phyloP scores from a whole-genome alignment of 78 protist species.

The Planoprotostelium fungivorum region DNA sequence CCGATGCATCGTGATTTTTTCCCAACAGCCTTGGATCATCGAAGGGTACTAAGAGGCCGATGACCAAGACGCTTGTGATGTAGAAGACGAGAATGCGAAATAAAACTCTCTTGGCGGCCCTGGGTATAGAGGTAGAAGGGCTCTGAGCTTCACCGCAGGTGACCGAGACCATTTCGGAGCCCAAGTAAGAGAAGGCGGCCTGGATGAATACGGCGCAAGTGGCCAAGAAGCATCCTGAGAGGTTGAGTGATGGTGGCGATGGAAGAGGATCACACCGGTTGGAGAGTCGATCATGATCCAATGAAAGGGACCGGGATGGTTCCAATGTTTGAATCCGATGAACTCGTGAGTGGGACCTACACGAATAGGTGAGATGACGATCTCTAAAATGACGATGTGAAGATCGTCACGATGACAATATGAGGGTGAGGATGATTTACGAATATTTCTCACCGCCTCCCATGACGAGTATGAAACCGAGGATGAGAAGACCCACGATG shows the following conservation, averaged over 20 bases:
- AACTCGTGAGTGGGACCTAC: not conserved
- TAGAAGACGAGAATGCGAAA: constrained; percentile 5
- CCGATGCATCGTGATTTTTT: not conserved
- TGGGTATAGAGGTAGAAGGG: not conserved
- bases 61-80: not conserved
- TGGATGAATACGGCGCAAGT: not conserved
- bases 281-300: not conserved
- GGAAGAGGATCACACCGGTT: not conserved
- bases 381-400: no score
- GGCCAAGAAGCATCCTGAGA: not conserved
- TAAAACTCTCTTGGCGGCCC: not conserved
- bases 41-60: not conserved
- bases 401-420: no score
- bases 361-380: not conserved
- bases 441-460: not conserved
- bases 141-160: not conserved
- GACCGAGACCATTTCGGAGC: not conserved
- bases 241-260: no score
- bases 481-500: not conserved
- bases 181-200: constrained; percentile 3
- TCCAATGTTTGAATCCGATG: not conserved
- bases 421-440: no score
- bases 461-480: not conserved
- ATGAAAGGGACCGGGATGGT: not conserved
- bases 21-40: not conserved